phyloP scores from a whole-genome alignment of 257 asterid species.

The Voacanga thouarsii region DNA sequence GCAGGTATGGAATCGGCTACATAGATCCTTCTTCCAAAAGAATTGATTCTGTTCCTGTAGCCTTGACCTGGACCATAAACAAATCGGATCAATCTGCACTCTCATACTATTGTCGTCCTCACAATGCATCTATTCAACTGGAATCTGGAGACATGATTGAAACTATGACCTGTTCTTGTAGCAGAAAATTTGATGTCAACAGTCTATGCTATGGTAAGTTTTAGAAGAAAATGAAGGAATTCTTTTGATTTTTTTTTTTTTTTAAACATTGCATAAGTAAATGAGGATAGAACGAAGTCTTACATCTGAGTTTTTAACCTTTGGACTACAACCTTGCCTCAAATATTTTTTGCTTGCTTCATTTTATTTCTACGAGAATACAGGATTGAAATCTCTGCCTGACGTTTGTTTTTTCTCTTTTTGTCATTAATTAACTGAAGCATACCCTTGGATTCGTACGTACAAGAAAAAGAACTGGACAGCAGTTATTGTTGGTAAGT shows the following conservation, averaged over 20 bases:
- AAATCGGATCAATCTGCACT: background rate
- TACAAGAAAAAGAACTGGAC: background rate
- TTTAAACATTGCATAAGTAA: too few species aligned
- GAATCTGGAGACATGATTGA: background rate
- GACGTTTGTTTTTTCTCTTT: background rate
- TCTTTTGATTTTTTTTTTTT: too few species aligned
- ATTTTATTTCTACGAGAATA: too few species aligned
- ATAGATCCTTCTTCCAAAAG: background rate
- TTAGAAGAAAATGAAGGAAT: too few species aligned
- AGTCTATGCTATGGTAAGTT: background rate
- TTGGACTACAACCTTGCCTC: too few species aligned
- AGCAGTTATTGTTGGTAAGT: conserved; percentile 10
- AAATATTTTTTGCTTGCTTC: too few species aligned
- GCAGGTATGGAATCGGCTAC: background rate
- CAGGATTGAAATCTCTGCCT: too few species aligned
- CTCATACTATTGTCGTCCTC: background rate
- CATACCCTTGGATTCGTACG: too few species aligned
- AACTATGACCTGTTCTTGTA: background rate
- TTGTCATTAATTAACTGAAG: background rate
- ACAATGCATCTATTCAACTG: background rate
- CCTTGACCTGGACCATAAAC: conserved; percentile 11
- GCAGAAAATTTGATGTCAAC: background rate
- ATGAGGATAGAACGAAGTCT: too few species aligned
- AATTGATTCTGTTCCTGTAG: conserved; percentile 13
- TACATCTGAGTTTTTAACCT: too few species aligned